Evolutionary conservation across 306 rosid genomes (phyloP).

Genomic region (Hippophae tibetana): DNA sequence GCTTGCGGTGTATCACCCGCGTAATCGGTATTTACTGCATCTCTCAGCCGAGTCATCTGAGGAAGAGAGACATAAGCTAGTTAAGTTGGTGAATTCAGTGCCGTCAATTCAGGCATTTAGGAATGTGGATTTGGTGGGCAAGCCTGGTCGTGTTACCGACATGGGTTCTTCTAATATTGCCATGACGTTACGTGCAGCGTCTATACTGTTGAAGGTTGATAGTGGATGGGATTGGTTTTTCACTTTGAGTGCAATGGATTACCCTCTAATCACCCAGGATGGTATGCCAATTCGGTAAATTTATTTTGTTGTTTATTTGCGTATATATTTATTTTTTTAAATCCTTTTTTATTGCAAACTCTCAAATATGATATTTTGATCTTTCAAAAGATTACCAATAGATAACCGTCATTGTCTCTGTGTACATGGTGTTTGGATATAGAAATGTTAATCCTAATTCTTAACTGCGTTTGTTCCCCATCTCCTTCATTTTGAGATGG

Average conservation of each 20-base stretch:
- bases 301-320: background rate
- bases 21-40: conserved; percentile 75
- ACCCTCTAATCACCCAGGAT: conserved; percentile 88
- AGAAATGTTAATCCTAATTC: too few relatives aligned
- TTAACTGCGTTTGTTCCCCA: too few relatives aligned
- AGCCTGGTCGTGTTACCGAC: conserved; percentile 66
- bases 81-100: conserved; percentile 32
- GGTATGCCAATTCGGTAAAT: conserved; percentile 50
- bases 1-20: conserved; percentile 78
- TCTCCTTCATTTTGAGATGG: too few relatives aligned
- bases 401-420: too few relatives aligned
- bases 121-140: conserved; percentile 81
- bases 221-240: conserved; percentile 86
- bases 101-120: conserved; percentile 74
- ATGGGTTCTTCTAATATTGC: conserved; percentile 79
- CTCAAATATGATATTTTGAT: too few relatives aligned
- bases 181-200: conserved; percentile 64
- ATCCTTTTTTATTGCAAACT: background rate
- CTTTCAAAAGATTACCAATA: too few relatives aligned
- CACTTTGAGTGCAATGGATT: conserved; percentile 73
- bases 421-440: too few relatives aligned
- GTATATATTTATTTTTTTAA: background rate
- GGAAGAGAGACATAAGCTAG: conserved; percentile 50
- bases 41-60: conserved; percentile 58
- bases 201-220: conserved; percentile 66